Evolutionary conservation across 2,329 filamentous ascomycete genomes (phyloP).

Genomic region (Apiospora malaysiana): DNA sequence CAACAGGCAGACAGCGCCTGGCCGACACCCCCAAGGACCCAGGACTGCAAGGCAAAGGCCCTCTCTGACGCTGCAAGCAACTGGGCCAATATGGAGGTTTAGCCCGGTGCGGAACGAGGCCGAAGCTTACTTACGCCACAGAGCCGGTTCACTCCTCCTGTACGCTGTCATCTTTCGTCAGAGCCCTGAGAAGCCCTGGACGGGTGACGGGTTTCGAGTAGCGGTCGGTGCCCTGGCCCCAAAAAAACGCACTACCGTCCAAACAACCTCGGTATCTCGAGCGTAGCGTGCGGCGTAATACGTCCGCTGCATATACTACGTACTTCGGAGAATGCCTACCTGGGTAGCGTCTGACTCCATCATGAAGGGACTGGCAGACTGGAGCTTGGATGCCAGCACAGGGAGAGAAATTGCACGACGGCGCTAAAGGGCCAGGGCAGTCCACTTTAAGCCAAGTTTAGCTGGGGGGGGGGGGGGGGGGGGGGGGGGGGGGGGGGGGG

Average conservation of each 20-base stretch:
- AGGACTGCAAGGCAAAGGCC: background rate
- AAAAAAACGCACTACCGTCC: background rate
- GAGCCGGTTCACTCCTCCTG: background rate
- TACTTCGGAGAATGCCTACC: background rate
- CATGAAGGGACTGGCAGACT: background rate
- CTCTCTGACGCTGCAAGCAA: slow-evolving; percentile 9
- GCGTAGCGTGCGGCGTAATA: slow-evolving; percentile 3
- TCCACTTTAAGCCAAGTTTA: background rate
- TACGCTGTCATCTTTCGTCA: slow-evolving; percentile 17
- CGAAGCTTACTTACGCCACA: slow-evolving; percentile 16
- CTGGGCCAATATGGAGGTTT: slow-evolving; percentile 6
- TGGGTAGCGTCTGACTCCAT: slow-evolving; percentile 12
- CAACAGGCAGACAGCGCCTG: background rate
- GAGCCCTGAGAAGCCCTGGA: background rate
- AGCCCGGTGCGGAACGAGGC: slow-evolving; percentile 6
- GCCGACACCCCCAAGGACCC: slow-evolving; percentile 1
- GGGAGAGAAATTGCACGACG: background rate
- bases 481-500: no score
- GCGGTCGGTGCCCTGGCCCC: slow-evolving; percentile 5
- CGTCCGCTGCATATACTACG: slow-evolving; percentile 16
- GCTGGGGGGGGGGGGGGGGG: no score
- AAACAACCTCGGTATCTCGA: slow-evolving; percentile 13
- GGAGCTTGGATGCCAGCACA: background rate
- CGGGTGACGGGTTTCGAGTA: slow-evolving; percentile 4
- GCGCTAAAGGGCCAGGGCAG: slow-evolving; percentile 1